Conservation (phyloP, 2,329 filamentous ascomycete genomes). For the Colletotrichum sp. region DNA sequence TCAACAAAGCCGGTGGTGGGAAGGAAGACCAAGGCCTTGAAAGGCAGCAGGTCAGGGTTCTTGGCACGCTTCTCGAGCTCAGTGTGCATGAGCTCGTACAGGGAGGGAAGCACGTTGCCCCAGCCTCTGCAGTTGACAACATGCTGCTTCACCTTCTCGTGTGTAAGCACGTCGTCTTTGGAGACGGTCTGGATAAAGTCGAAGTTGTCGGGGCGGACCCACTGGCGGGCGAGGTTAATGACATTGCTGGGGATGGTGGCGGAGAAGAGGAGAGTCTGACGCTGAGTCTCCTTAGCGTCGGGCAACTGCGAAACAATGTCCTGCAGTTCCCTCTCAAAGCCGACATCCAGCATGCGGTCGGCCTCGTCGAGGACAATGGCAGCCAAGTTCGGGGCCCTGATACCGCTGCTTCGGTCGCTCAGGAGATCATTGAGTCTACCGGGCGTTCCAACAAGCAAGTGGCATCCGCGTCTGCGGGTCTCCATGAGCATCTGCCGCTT, state of each 20-base stretch:
- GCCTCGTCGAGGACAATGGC: slow-evolving; percentile 96
- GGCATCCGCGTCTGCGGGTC: slow-evolving; percentile 79
- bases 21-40: slow-evolving; percentile 97
- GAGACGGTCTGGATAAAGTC: slow-evolving; percentile 90
- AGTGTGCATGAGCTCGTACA: slow-evolving; percentile 77
- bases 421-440: slow-evolving; percentile 86
- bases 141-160: slow-evolving; percentile 83
- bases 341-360: slow-evolving; percentile 98
- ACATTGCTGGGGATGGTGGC: slow-evolving; percentile 90
- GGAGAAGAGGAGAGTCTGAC: slow-evolving; percentile 94
- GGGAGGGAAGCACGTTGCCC: slow-evolving; percentile 76
- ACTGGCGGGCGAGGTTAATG: slow-evolving; percentile 75
- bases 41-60: slow-evolving; percentile 58
- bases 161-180: slow-evolving; percentile 82
- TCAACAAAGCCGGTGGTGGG: slow-evolving; percentile 78
- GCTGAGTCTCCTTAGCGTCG: slow-evolving; percentile 62
- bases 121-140: slow-evolving; percentile 70
- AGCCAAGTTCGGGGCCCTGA: slow-evolving; percentile 81
- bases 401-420: slow-evolving; percentile 64
- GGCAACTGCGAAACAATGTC: slow-evolving; percentile 70
- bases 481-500: slow-evolving; percentile 71
- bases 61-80: slow-evolving; percentile 53
- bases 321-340: slow-evolving; percentile 71
- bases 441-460: slow-evolving; percentile 89
- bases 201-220: slow-evolving; percentile 80